Conservation (phyloP, 495 filamentous ascomycete genomes). For the Friedmanniomyces endolithicus region DNA sequence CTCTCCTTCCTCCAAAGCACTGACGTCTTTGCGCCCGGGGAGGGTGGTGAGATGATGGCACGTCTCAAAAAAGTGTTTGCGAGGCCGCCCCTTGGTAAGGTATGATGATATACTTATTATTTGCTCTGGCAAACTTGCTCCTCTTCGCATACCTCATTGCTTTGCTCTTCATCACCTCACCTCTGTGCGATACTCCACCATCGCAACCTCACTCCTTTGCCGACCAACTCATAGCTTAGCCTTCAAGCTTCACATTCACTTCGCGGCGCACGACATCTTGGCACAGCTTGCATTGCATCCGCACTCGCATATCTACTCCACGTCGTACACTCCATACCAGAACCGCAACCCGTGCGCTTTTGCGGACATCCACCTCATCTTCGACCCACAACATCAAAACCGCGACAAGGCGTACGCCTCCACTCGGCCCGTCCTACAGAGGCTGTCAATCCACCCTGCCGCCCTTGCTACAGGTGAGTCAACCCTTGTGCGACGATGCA, state of each 20-base stretch:
- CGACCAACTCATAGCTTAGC: background rate
- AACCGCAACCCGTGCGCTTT: background rate
- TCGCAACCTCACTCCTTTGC: background rate
- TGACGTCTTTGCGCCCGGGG: conserved; percentile 6
- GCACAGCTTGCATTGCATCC: background rate
- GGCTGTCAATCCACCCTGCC: conserved; percentile 2
- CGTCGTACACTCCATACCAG: background rate
- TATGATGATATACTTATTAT: background rate
- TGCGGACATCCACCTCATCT: background rate
- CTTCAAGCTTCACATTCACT: background rate
- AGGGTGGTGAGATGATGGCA: background rate
- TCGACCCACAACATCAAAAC: background rate
- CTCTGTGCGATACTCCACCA: background rate
- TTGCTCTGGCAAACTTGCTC: background rate
- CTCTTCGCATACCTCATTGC: background rate
- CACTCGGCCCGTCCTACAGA: conserved; percentile 1
- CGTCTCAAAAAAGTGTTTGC: conserved; percentile 7
- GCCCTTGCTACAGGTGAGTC: conserved; percentile 16
- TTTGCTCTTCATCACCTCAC: background rate
- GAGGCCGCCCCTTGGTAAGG: conserved; percentile 1
- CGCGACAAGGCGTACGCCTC: conserved; percentile 1
- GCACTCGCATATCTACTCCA: background rate
- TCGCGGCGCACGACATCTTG: background rate
- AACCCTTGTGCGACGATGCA: conserved; percentile 14
- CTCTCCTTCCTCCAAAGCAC: conserved; percentile 5